Conservation (phyloP, 441 rosid species). For the Melastoma candidum region DNA sequence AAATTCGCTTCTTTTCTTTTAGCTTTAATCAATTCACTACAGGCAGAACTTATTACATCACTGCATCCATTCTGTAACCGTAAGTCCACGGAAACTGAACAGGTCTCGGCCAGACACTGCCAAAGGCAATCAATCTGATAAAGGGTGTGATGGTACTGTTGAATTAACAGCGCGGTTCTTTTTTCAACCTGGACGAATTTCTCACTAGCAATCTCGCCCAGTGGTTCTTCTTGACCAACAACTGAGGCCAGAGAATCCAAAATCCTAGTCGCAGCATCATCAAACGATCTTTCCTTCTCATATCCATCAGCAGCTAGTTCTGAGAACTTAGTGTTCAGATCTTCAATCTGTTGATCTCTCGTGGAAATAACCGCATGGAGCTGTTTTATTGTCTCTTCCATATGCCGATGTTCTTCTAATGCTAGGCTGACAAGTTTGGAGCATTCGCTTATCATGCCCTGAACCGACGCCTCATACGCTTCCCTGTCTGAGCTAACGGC, state of each 20-base stretch:
- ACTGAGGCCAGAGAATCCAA: slow-evolving; percentile 41
- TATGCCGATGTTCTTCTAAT: slow-evolving; percentile 31
- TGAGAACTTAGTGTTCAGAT: slow-evolving; percentile 40
- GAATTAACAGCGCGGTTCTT: slow-evolving; percentile 38
- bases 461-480: slow-evolving; percentile 13
- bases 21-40: slow-evolving; percentile 47
- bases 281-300: slow-evolving; percentile 30
- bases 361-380: slow-evolving; percentile 26
- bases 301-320: slow-evolving; percentile 28
- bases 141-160: slow-evolving; percentile 50
- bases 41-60: slow-evolving; percentile 45
- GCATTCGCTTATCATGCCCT: slow-evolving; percentile 34
- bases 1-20: slow-evolving; percentile 47
- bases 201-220: slow-evolving; percentile 42
- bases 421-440: slow-evolving; percentile 32
- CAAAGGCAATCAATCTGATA: slow-evolving; percentile 62
- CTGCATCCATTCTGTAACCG: slow-evolving; percentile 45
- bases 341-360: slow-evolving; percentile 53
- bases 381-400: slow-evolving; percentile 33
- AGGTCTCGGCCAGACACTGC: slow-evolving; percentile 46
- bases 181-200: slow-evolving; percentile 52
- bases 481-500: slow-evolving; percentile 12
- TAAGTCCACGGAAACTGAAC: slow-evolving; percentile 22
- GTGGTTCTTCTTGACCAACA: slow-evolving; percentile 50
- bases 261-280: slow-evolving; percentile 50